Conservation (phyloP, 108 stramenopile species). For the Pseudonitzschia multistriata region DNA sequence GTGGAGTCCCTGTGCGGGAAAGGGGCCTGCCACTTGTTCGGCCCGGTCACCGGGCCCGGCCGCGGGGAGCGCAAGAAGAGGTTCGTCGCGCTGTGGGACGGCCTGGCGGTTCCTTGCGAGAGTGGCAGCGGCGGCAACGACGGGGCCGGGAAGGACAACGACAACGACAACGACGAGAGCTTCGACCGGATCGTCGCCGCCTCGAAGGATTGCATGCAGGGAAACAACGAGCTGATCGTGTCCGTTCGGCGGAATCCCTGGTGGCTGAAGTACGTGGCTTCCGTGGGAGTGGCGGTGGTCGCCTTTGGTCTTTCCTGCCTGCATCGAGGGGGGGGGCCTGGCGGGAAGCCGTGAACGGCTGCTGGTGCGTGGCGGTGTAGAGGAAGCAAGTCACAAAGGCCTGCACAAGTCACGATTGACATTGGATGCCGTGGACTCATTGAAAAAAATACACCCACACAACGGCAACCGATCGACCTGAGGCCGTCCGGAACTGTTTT, state of each 20-base stretch:
- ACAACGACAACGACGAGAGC: neutral
- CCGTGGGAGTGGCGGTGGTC: conserved; percentile 1
- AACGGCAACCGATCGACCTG: too few species aligned
- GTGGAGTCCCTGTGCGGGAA: conserved; percentile 41
- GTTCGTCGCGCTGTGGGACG: conserved; percentile 41
- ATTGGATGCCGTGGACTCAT: too few species aligned
- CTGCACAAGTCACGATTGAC: too few species aligned
- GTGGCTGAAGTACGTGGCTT: conserved; percentile 19
- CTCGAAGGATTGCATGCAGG: conserved; percentile 20
- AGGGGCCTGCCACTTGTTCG: conserved; percentile 39
- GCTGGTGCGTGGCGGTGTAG: too few species aligned
- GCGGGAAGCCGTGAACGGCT: too few species aligned
- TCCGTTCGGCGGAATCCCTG: conserved; percentile 22
- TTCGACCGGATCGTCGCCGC: conserved; percentile 10
- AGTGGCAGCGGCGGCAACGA: neutral
- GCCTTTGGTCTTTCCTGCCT: neutral
- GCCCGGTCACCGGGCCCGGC: conserved; percentile 35
- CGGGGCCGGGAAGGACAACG: neutral
- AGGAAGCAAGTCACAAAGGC: too few species aligned
- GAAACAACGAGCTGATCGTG: conserved; percentile 18
- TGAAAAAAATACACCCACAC: too few species aligned
- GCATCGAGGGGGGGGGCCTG: neutral
- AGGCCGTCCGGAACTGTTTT: too few species aligned
- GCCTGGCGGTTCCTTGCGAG: conserved; percentile 17
- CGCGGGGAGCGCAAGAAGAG: conserved; percentile 28